These are phyloP conservation scores for Cryptosporidium ryanae DNA, from an alignment of 169 alveolate species.

Conservation along the genomic window DNA sequence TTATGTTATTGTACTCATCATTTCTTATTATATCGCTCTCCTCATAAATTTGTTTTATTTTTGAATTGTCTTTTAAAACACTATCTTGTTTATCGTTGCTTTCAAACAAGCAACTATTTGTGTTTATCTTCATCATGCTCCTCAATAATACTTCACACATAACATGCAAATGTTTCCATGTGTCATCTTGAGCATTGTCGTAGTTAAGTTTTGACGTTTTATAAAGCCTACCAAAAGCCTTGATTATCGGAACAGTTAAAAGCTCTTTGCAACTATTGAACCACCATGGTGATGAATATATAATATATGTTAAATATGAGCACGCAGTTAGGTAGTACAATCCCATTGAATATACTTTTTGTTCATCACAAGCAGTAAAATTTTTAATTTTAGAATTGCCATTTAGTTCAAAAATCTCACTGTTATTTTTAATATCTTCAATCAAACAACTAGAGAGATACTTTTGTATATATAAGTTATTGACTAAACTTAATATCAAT, in stretches of 20 bases:
- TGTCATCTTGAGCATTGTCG: neutral
- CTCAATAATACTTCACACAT: conserved; percentile 13
- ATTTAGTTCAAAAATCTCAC: neutral
- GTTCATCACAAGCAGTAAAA: neutral
- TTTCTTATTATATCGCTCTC: no score
- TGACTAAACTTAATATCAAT: neutral
- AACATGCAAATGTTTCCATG: neutral
- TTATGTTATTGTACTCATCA: no score
- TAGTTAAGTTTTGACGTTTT: neutral
- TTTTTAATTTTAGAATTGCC: neutral
- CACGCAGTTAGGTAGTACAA: neutral
- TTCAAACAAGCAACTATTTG: no score
- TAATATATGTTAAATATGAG: conserved; percentile 6
- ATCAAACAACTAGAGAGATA: conserved; percentile 12
- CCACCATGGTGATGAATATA: conserved; percentile 59
- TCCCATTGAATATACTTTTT: no score
- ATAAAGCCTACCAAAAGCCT: conserved; percentile 22
- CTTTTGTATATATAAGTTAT: conserved; percentile 42
- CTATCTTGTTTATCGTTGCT: no score
- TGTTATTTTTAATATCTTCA: neutral
- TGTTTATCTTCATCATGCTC: neutral
- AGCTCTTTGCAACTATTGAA: conserved; percentile 10
- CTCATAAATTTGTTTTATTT: no score
- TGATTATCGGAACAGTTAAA: conserved; percentile 5
- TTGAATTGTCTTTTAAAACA: no score